Conservation (phyloP, 179 eudicot genomes). For the Corrigiola litoralis region DNA sequence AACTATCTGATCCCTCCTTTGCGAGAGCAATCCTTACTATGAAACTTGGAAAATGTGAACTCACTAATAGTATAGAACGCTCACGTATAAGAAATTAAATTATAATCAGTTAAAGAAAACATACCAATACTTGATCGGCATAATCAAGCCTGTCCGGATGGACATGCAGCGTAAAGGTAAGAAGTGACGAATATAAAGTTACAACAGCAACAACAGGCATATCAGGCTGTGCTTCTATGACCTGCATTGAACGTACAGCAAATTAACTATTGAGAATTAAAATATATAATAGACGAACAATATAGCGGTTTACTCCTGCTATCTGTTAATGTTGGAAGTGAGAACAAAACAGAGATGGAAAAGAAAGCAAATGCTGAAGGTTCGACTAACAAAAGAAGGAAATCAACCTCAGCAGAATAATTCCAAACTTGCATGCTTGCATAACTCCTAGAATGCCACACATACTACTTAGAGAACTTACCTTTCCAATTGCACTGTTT, state of each 20-base stretch:
- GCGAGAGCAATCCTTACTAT: background rate
- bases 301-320: background rate
- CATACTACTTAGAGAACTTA: slow-evolving; percentile 12
- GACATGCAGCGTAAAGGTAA: slow-evolving; percentile 87
- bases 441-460: background rate
- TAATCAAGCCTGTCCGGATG: slow-evolving; percentile 98
- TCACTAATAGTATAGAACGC: background rate
- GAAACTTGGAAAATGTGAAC: background rate
- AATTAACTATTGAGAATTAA: background rate
- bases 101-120: slow-evolving; percentile 26
- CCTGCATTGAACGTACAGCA: slow-evolving; percentile 45
- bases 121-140: slow-evolving; percentile 97
- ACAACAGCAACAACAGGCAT: slow-evolving; percentile 91
- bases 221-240: slow-evolving; percentile 92
- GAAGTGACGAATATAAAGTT: slow-evolving; percentile 82
- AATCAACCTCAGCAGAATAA: background rate
- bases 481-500: slow-evolving; percentile 95
- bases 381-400: background rate
- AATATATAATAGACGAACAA: background rate
- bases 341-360: background rate
- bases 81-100: background rate
- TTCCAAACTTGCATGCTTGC: background rate
- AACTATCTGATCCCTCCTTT: no score
- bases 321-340: background rate
- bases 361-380: background rate